Base-by-base conservation (phyloP, 1,284 basidiomycete species). In the Puccinia coronata region DNA sequence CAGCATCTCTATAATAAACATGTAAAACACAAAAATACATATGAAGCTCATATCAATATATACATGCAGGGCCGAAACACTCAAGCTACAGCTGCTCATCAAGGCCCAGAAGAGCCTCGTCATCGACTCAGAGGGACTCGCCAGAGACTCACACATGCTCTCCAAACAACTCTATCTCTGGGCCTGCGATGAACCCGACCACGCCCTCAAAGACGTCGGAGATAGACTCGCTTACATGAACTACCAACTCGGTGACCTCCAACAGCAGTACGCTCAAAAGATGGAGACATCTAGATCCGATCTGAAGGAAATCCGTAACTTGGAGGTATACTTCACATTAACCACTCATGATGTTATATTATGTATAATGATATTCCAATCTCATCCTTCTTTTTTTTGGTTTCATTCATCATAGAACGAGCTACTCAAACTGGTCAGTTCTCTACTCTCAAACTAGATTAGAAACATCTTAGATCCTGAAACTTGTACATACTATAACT, bases 31-130 rank as follows among this genome's bases (percentile, higher is more conserved):
- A 57, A 57, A 25, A 57, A 57, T 34, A n/a, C 1, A n/a, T 69
- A 4, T 55, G 2, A 23, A 55, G 34, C 63, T 23, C 12, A 36
- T 8, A 16, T 23, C 18, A 39, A 20, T 18, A 36, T 39, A 36
- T 67, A 23, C 16, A 59, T 20, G 34, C 28, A 80, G 77, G 6
- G 69, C 69, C 20, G 53, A 84, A 43, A 84, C 84, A 12, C 76
- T 84, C n/a, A 82, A 83, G 69, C 72, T 84, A 25, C 83, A 84
- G 25, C 78, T 84, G 34, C 74, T 82, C 53, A 83, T 85, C 82
- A 83, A 84, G 57, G 63, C 83, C n/a, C 61, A 72, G 14, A 77
- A 78, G 18, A 83, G 83, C 49, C 82, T 83, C 49, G 81, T 82
- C 20, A 57, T 81, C 16, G 83, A 83, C 55, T 67, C 80, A 23